Evolutionary conservation across 2,329 filamentous ascomycete genomes (phyloP), one percentile per base, ranked within the genome.

Genomic region (Nigrograna mackinnonii): DNA sequence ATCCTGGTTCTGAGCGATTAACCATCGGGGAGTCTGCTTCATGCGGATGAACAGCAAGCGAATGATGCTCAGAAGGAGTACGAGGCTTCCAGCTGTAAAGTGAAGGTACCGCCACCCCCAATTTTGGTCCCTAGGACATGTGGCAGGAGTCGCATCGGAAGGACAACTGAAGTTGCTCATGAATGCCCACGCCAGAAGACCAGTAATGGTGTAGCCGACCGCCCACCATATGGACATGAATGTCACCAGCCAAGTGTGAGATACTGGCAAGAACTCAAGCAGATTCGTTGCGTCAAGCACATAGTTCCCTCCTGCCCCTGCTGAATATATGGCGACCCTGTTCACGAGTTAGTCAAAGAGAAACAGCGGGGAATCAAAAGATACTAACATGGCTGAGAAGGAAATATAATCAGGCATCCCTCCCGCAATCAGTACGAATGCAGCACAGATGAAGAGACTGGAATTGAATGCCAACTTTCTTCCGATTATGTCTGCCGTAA

Each of bases 171-270:
- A 63, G 55, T 60, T 64, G 42, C 69, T 66, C 52, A 78, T 52
- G 45, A 77, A 79, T 0, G 70, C 75, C 75, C 76, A 62, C 4
- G 74, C 53, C 16, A 60, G 22, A 3, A 60, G 36, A 9, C 56
- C 56, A 33, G 55, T 54, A 17, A 60, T 41, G 5, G 46, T 46
- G 18, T 60, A 52, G 7, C 55, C 58, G 16, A 62, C 41, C 5
- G 48, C 47, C 47, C 54, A 55, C 54, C 57, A 58, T 6, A 51
- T 38, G 2, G 49, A 39, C 46, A 62, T 47, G 35, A 60, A 52
- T 3, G 54, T 62, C 3, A 62, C 45, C 6, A 58, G 44, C 47
- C 50, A 60, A 11, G 44, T 38, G 36, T 56, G 43, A 4, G 42
- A 41, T 7, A 37, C 33, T 0, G 57, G 57, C 2, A 62, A 46